Conservation (phyloP, 495 filamentous ascomycete species). For the Hypoxylon fragiforme region DNA sequence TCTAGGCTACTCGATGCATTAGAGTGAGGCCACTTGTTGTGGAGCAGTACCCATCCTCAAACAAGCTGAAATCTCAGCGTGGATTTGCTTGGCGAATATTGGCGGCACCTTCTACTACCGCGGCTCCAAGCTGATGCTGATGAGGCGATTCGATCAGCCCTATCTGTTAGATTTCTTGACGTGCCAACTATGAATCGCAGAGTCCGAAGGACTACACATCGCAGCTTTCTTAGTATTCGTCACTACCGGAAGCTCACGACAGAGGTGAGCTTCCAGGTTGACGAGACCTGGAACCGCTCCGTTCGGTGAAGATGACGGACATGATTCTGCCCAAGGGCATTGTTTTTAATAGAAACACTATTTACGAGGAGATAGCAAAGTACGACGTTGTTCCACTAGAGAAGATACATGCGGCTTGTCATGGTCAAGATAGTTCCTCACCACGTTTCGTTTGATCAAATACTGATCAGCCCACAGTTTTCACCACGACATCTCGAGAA, state of each 20-base stretch:
- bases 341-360: constrained; percentile 47
- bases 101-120: constrained; percentile 26
- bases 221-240: constrained; percentile 25
- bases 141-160: constrained; percentile 29
- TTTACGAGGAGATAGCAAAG: constrained; percentile 52
- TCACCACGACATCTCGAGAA: constrained; percentile 54
- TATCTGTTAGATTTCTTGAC: constrained; percentile 16
- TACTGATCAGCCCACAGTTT: constrained; percentile 44
- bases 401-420: constrained; percentile 54
- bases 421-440: constrained; percentile 46
- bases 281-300: constrained; percentile 22
- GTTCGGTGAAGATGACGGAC: constrained; percentile 34
- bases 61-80: constrained; percentile 33
- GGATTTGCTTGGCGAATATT: constrained; percentile 30
- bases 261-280: constrained; percentile 29
- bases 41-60: constrained; percentile 31
- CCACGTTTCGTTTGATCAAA: constrained; percentile 11
- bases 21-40: constrained; percentile 35
- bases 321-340: constrained; percentile 54
- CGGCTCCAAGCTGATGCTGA: constrained; percentile 25
- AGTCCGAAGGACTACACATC: constrained; percentile 28
- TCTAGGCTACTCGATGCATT: constrained; percentile 38
- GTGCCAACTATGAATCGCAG: constrained; percentile 38
- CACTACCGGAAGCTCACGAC: constrained; percentile 27
- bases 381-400: constrained; percentile 51